These are phyloP conservation scores for Cryptococcus floricola DNA, from an alignment of 1,284 basidiomycete species.

Conservation along the genomic window DNA sequence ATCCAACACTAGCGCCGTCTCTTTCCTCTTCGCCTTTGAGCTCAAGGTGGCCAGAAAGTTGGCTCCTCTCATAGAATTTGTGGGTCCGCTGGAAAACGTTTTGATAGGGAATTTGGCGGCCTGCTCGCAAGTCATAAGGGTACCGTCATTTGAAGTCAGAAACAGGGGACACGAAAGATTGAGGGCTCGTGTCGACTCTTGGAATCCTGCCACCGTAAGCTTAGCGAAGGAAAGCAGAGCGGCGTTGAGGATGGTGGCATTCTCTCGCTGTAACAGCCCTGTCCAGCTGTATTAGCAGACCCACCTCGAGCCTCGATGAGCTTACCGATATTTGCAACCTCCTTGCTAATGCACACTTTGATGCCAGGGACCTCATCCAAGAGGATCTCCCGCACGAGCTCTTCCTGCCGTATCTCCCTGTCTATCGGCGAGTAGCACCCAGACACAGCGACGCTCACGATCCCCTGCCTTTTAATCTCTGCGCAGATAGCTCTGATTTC, in stretches of 20 bases:
- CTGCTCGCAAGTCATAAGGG: slow-evolving; percentile 54
- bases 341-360: slow-evolving; percentile 28
- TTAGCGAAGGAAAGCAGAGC: slow-evolving; percentile 57
- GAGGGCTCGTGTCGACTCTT: slow-evolving; percentile 53
- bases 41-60: slow-evolving; percentile 54
- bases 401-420: slow-evolving; percentile 30
- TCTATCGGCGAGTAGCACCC: slow-evolving; percentile 41
- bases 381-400: slow-evolving; percentile 28
- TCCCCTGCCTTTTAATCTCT: slow-evolving; percentile 28
- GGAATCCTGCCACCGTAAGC: slow-evolving; percentile 56
- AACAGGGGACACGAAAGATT: slow-evolving; percentile 55
- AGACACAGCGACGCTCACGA: slow-evolving; percentile 32
- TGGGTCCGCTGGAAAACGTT: slow-evolving; percentile 60
- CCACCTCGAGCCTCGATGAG: background rate
- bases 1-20: slow-evolving; percentile 57
- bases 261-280: slow-evolving; percentile 60
- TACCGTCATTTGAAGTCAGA: slow-evolving; percentile 59
- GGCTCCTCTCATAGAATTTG: slow-evolving; percentile 62
- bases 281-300: slow-evolving; percentile 17
- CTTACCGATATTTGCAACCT: slow-evolving; percentile 35
- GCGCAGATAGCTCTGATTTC: slow-evolving; percentile 32
- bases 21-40: slow-evolving; percentile 33
- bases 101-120: slow-evolving; percentile 59
- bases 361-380: slow-evolving; percentile 24
- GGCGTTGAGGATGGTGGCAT: slow-evolving; percentile 60